Conservation (phyloP, 441 rosid genomes). For the Gossypium trilobum region DNA sequence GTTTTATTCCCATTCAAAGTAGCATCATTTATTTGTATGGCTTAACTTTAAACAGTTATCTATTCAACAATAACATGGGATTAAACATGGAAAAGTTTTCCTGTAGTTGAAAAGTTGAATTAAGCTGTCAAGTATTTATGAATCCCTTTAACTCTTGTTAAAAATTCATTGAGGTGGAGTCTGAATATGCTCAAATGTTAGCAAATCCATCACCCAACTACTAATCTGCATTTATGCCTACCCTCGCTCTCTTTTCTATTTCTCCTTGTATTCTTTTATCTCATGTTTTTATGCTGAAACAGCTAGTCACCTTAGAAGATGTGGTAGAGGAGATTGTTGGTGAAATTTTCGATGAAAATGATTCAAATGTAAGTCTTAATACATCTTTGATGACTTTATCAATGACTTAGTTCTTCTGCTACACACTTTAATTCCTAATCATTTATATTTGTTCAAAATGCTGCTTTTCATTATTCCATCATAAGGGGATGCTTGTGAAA, state of each 20-base stretch:
- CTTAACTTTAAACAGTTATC: neutral
- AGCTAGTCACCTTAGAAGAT: slow-evolving; percentile 92
- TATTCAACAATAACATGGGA: neutral
- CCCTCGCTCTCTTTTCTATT: neutral
- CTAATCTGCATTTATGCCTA: neutral
- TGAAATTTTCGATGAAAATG: slow-evolving; percentile 95
- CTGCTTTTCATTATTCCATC: neutral
- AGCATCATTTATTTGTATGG: slow-evolving; percentile 1
- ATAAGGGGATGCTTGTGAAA: neutral
- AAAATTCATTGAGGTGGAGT: neutral
- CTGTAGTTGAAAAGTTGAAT: neutral
- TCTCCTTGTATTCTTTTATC: neutral
- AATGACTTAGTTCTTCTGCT: neutral
- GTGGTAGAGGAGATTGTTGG: slow-evolving; percentile 99
- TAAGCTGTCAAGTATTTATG: neutral
- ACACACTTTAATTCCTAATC: neutral
- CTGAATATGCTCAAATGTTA: neutral
- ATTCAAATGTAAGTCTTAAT: slow-evolving; percentile 63
- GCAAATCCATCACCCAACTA: neutral
- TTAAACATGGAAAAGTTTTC: neutral
- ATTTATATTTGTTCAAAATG: neutral
- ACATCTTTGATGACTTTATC: neutral
- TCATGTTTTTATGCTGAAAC: slow-evolving; percentile 23
- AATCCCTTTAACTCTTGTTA: neutral
- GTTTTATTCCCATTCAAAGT: neutral